A percentile compares a stretch with the other conserved stretches of the same genome.
Evolutionary conservation across 1,284 basidiomycete species (phyloP).

Genomic region (Thecaphora thlaspeos): DNA sequence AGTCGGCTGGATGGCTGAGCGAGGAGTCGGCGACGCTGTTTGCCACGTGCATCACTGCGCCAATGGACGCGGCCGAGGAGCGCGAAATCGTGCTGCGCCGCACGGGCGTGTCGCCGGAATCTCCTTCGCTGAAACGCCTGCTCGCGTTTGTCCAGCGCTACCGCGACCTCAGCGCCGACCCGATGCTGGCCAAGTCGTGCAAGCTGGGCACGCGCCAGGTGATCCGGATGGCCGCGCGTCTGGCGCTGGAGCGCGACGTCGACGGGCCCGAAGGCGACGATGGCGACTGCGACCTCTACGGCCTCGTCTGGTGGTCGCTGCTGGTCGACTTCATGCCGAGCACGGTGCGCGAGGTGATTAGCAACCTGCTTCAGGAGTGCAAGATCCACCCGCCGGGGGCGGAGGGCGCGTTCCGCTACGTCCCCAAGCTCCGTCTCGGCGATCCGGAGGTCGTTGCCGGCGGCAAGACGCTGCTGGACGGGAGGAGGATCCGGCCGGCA

Average conservation of each 20-base stretch:
- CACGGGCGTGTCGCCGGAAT: conserved; percentile 12
- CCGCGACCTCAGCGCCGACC: conserved; percentile 42
- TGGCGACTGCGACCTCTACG: conserved; percentile 43
- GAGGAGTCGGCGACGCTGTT: conserved; percentile 57
- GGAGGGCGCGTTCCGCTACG: conserved; percentile 47
- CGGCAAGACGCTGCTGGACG: conserved; percentile 49
- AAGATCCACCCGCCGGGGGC: conserved; percentile 46
- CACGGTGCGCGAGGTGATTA: conserved; percentile 52
- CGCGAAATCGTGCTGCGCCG: conserved; percentile 36
- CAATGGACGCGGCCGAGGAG: conserved; percentile 58
- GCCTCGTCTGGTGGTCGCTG: conserved; percentile 51
- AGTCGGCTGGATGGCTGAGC: conserved; percentile 55
- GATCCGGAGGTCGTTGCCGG: conserved; percentile 19
- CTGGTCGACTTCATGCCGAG: conserved; percentile 58
- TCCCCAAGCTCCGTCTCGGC: conserved; percentile 27
- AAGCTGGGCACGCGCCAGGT: conserved; percentile 58
- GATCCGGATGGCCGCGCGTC: conserved; percentile 53
- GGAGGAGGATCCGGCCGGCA: conserved; percentile 48
- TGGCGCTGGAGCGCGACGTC: conserved; percentile 47
- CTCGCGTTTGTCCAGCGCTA: conserved; percentile 55
- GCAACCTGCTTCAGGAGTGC: conserved; percentile 42
- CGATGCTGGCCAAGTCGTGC: conserved; percentile 52
- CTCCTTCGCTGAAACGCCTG: conserved; percentile 32
- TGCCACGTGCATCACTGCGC: conserved; percentile 49
- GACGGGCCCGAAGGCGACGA: conserved; percentile 28